These are phyloP conservation scores for Thalassiosira exigua DNA, from an alignment of 352 stramenopile species.

Conservation along the genomic window DNA sequence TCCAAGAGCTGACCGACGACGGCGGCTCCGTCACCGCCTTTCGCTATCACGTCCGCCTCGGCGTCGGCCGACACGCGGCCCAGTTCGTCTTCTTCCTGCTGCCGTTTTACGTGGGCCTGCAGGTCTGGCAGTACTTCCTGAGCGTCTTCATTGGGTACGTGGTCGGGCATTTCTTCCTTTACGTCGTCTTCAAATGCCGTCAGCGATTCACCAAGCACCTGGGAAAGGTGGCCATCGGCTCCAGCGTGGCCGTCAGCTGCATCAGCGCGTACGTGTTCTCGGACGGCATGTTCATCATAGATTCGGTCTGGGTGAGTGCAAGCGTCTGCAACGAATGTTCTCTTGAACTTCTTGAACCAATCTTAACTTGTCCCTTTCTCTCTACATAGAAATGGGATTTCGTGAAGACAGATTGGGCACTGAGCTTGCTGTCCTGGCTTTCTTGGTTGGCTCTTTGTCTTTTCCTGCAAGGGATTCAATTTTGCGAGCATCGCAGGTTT, in stretches of 20 bases:
- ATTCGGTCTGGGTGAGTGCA: too few species aligned
- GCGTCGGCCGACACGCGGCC: conserved; percentile 37
- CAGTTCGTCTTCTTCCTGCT: conserved; percentile 44
- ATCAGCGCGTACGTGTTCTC: background rate
- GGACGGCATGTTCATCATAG: background rate
- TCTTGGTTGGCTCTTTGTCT: background rate
- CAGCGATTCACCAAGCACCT: conserved; percentile 16
- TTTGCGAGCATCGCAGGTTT: conserved; percentile 24
- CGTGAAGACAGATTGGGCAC: background rate
- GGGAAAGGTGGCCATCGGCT: conserved; percentile 21
- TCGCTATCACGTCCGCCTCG: conserved; percentile 46
- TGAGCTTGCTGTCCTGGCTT: conserved; percentile 11
- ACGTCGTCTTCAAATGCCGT: conserved; percentile 33
- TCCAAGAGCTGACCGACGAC: conserved; percentile 8
- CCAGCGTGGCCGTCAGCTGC: background rate
- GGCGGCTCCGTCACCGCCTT: conserved; percentile 18
- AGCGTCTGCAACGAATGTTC: too few species aligned
- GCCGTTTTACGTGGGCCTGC: conserved; percentile 47
- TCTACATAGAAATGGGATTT: conserved; percentile 7
- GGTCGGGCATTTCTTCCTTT: conserved; percentile 37
- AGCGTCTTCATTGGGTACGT: conserved; percentile 27
- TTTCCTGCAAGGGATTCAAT: conserved; percentile 19
- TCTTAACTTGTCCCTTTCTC: too few species aligned
- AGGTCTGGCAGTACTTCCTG: conserved; percentile 18
- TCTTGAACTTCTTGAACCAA: too few species aligned